These are phyloP conservation scores for Pyrus hybrid DNA, from an alignment of 331 rosid species.

Conservation along the genomic window DNA sequence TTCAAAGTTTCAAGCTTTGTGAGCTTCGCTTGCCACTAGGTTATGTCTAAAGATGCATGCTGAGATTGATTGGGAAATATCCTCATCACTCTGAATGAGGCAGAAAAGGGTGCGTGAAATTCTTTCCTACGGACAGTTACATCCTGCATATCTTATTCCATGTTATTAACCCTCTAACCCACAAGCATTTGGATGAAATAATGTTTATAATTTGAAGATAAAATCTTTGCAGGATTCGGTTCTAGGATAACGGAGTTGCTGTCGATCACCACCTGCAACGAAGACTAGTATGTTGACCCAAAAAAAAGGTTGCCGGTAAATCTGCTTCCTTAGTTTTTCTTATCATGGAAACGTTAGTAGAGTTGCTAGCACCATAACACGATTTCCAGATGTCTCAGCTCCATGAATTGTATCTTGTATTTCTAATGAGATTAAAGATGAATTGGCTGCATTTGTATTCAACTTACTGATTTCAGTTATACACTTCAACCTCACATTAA, in stretches of 20 bases:
- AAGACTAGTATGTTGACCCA: background rate
- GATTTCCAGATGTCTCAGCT: background rate
- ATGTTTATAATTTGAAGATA: background rate
- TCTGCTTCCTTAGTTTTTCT: background rate
- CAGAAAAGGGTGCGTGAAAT: background rate
- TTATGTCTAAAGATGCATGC: background rate
- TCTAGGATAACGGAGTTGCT: background rate
- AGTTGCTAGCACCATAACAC: background rate
- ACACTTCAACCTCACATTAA: background rate
- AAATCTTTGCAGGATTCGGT: background rate
- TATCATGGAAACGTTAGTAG: background rate
- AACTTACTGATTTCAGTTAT: background rate
- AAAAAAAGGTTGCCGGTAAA: background rate
- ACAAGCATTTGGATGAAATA: background rate
- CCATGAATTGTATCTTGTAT: background rate
- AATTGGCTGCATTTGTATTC: background rate
- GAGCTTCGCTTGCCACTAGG: background rate
- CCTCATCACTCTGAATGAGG: background rate
- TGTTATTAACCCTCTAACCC: background rate
- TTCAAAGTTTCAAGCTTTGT: background rate
- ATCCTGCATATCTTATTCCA: background rate
- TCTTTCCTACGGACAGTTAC: background rate
- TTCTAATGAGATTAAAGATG: background rate
- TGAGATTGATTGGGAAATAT: background rate
- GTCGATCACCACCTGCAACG: background rate